Conservation (phyloP, 2,329 filamentous ascomycete species). For the Chaetomium sp. region DNA sequence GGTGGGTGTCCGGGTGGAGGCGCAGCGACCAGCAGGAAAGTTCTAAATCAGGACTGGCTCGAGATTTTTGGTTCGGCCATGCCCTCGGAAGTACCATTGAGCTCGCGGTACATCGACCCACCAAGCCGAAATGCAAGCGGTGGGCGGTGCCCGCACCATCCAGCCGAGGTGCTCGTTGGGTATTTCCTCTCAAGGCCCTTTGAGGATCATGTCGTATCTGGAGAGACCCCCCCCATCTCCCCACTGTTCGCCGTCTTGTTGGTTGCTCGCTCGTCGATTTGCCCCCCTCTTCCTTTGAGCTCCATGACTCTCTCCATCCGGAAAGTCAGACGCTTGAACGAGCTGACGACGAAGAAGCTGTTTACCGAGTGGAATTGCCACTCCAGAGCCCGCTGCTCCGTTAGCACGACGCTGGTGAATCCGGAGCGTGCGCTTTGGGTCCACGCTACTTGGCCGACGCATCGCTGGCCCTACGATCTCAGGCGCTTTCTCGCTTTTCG, state of each 20-base stretch:
- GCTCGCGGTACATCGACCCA: slow-evolving; percentile 20
- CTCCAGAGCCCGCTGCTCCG: too few species aligned
- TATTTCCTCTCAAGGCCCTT: too few species aligned
- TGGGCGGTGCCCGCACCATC: slow-evolving; percentile 10
- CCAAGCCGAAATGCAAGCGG: not conserved
- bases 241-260: not conserved
- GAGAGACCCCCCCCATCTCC: not conserved
- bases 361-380: too few species aligned
- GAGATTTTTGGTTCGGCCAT: slow-evolving; percentile 13
- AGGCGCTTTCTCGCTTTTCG: slow-evolving; percentile 1
- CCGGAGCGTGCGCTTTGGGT: not conserved
- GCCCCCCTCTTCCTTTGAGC: not conserved
- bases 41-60: slow-evolving; percentile 34
- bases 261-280: not conserved
- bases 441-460: not conserved
- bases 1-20: slow-evolving; percentile 28
- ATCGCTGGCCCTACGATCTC: not conserved
- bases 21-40: slow-evolving; percentile 28
- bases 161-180: not conserved
- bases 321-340: too few species aligned
- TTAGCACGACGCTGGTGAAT: too few species aligned
- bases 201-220: not conserved
- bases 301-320: too few species aligned
- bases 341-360: too few species aligned
- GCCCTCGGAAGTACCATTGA: slow-evolving; percentile 23